A percentile compares a stretch with the other conserved stretches of the same genome.
Evolutionary conservation across 345 rosid genomes (phyloP).

Genomic region (Hibiscus trionum): DNA sequence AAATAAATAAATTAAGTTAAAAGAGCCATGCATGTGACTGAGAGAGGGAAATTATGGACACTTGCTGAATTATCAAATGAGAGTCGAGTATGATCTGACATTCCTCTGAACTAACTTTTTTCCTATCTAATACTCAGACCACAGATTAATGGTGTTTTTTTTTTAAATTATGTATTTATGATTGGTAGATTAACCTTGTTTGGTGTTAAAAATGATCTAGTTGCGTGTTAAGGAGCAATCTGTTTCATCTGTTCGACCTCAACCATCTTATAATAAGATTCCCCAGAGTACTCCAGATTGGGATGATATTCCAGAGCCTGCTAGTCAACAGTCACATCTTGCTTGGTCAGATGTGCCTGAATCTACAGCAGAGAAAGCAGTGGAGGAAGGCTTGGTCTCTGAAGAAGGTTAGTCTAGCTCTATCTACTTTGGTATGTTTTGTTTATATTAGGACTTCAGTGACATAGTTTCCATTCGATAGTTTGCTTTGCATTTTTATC

Average conservation of each 20-base stretch:
- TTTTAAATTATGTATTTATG: neutral
- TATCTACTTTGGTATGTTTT: neutral
- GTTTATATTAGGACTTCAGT: neutral
- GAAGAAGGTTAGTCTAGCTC: conserved; percentile 55
- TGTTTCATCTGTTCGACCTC: conserved; percentile 41
- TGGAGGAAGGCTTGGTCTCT: conserved; percentile 37
- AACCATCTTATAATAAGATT: conserved; percentile 37
- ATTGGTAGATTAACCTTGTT: neutral
- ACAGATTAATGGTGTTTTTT: neutral
- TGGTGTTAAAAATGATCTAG: conserved; percentile 28
- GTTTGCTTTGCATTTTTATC: neutral
- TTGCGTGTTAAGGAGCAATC: conserved; percentile 54
- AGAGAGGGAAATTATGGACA: no score
- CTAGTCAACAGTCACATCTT: conserved; percentile 45
- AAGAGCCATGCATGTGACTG: neutral
- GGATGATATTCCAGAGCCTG: conserved; percentile 37
- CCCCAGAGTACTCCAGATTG: conserved; percentile 54
- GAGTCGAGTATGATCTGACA: neutral
- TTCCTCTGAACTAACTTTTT: neutral
- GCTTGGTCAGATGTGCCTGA: conserved; percentile 40
- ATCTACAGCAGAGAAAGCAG: conserved; percentile 31
- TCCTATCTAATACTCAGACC: neutral
- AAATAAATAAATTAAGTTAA: neutral
- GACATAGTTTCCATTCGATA: neutral
- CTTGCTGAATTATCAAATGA: neutral